Conservation (phyloP, 306 rosid species). For the Cucurbita maxima region DNA sequence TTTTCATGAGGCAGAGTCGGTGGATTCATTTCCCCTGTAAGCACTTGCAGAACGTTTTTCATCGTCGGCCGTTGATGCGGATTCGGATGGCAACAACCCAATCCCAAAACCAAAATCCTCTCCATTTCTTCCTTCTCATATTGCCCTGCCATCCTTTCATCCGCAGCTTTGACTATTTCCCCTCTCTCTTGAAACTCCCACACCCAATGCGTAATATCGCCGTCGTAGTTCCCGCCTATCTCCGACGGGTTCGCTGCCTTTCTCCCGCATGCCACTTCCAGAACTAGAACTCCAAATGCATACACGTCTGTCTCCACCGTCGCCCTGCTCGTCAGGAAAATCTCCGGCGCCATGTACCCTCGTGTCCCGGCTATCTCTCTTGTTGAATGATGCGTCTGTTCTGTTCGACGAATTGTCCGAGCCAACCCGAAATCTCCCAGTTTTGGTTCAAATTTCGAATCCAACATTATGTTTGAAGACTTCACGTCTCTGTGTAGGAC, state of each 20-base stretch:
- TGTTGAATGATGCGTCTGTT: not conserved
- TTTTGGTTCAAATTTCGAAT: not conserved
- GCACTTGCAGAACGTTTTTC: not conserved
- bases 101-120: not conserved
- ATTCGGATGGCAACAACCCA: constrained; percentile 7
- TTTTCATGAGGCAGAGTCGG: not conserved
- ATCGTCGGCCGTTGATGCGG: constrained; percentile 2
- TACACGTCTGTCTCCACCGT: not conserved
- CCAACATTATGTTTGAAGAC: not conserved
- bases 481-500: constrained; percentile 5
- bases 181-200: not conserved
- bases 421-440: constrained; percentile 4
- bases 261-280: not conserved
- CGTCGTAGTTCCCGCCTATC: not conserved
- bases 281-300: not conserved
- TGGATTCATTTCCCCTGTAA: not conserved
- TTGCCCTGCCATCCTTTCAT: not conserved
- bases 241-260: not conserved
- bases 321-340: not conserved
- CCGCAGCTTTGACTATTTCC: not conserved
- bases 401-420: not conserved
- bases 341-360: constrained; percentile 2
- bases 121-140: not conserved
- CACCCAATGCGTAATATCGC: not conserved
- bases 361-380: constrained; percentile 2